Conservation (phyloP, 139 green algal genomes). For the Chlorella sp. region DNA sequence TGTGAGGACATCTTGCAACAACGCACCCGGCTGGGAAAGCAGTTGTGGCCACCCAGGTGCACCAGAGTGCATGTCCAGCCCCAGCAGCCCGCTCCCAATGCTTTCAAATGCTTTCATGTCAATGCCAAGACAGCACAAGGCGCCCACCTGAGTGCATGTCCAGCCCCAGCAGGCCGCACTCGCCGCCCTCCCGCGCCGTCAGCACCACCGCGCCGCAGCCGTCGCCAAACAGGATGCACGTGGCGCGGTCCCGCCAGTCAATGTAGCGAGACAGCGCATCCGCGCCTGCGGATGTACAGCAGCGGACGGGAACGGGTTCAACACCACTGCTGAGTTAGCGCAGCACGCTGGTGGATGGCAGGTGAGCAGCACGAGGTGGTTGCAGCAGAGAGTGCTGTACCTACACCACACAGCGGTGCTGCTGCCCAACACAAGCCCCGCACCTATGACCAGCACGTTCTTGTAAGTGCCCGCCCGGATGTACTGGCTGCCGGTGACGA, state of each 20-base stretch:
- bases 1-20: no score
- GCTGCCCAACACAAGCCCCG: no score
- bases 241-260: constrained; percentile 94
- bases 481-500: constrained; percentile 91
- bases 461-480: constrained; percentile 76
- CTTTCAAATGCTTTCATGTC: no score
- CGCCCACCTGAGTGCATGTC: constrained; percentile 73
- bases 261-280: constrained; percentile 94
- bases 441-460: constrained; percentile 32
- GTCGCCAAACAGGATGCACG: constrained; percentile 99
- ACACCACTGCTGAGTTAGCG: no score
- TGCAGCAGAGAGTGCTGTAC: no score
- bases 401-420: no score
- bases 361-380: no score
- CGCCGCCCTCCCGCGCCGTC: constrained; percentile 42
- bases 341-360: no score
- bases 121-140: no score
- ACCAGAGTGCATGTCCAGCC: neutral
- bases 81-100: neutral
- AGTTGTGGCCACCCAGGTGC: no score
- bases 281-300: constrained; percentile 65
- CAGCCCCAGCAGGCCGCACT: constrained; percentile 81
- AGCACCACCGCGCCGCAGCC: constrained; percentile 92
- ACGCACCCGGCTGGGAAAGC: no score
- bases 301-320: no score